Evolutionary conservation across 768 basidiomycete species (phyloP).

Genomic region (Lactarius indigo): DNA sequence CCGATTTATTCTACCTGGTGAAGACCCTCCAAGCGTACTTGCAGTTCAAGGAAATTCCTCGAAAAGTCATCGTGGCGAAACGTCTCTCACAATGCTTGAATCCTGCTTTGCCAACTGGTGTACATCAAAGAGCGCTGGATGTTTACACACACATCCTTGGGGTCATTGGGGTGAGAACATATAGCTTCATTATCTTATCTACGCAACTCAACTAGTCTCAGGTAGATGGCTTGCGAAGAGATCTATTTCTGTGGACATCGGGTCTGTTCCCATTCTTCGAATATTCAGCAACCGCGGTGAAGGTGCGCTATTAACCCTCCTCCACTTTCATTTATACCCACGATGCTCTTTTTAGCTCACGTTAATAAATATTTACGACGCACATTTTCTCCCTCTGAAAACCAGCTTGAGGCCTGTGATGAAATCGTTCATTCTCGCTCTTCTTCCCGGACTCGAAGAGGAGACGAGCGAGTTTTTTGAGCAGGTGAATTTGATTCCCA

Average conservation of each 20-base stretch:
- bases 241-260: slow-evolving; percentile 90
- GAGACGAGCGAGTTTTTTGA: slow-evolving; percentile 98
- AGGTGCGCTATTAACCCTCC: slow-evolving; percentile 45
- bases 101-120: slow-evolving; percentile 94
- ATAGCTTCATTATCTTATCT: not conserved
- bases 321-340: slow-evolving; percentile 3
- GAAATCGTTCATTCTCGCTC: slow-evolving; percentile 90
- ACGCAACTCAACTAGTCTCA: slow-evolving; percentile 31
- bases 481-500: slow-evolving; percentile 44
- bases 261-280: slow-evolving; percentile 99
- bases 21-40: slow-evolving; percentile 91
- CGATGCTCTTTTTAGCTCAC: slow-evolving; percentile 52
- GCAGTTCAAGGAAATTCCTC: slow-evolving; percentile 94
- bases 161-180: slow-evolving; percentile 74
- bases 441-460: slow-evolving; percentile 95
- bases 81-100: slow-evolving; percentile 94
- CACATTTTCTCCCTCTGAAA: slow-evolving; percentile 86
- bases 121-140: slow-evolving; percentile 93
- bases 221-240: slow-evolving; percentile 83
- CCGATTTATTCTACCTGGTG: not conserved
- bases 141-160: slow-evolving; percentile 90
- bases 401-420: slow-evolving; percentile 77
- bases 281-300: slow-evolving; percentile 98
- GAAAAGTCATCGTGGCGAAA: slow-evolving; percentile 92
- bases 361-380: slow-evolving; percentile 88